These are phyloP conservation scores for Acanthamoeba castellanii DNA, from an alignment of 208 protist species.

Conservation along the genomic window DNA sequence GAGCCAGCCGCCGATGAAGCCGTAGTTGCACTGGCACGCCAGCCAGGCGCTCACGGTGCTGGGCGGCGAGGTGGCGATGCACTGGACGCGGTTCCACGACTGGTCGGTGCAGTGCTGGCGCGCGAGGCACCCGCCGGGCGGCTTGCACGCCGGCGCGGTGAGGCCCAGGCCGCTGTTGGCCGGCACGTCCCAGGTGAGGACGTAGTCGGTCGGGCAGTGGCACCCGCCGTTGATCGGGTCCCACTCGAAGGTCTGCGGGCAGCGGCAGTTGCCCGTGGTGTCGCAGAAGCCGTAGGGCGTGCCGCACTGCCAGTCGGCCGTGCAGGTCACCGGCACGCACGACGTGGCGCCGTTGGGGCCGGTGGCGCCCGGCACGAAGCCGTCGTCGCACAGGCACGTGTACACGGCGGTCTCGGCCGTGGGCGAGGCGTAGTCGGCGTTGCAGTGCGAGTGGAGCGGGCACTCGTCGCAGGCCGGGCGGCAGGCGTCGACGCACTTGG, in stretches of 20 bases:
- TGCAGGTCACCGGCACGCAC: neutral
- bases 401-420: neutral
- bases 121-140: neutral
- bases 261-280: neutral
- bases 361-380: neutral
- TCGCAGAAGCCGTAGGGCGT: neutral
- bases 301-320: neutral
- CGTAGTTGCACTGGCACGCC: constrained; percentile 25
- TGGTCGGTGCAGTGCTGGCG: constrained; percentile 11
- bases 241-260: neutral
- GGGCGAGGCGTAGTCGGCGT: neutral
- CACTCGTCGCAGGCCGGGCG: neutral
- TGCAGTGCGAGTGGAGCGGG: neutral
- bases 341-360: neutral
- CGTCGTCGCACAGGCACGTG: constrained; percentile 14
- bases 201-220: neutral
- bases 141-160: neutral
- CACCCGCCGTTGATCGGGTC: neutral
- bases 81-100: neutral
- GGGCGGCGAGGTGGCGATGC: neutral
- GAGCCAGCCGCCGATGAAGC: constrained; percentile 24
- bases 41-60: neutral
- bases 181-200: neutral
- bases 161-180: neutral
- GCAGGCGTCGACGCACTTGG: constrained; percentile 5